A percentile compares a stretch with the other conserved stretches of the same genome.
Evolutionary conservation across 1,284 basidiomycete genomes (phyloP).

Genomic region (Neolentinus lepideus): DNA sequence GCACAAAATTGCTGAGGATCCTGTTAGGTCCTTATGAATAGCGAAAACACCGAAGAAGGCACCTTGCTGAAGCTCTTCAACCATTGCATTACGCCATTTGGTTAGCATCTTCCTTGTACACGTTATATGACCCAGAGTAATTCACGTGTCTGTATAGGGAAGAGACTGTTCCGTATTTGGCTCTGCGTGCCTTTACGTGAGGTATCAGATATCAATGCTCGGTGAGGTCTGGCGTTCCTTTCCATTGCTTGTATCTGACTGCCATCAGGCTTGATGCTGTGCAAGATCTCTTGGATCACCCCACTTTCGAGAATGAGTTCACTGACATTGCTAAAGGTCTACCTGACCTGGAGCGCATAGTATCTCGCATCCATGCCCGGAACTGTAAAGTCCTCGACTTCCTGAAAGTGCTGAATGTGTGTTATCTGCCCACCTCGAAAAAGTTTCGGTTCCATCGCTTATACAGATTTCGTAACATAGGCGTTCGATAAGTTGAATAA

Average conservation of each 20-base stretch:
- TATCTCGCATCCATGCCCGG: conserved; percentile 90
- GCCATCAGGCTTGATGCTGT: conserved; percentile 79
- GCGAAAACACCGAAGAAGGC: conserved; percentile 87
- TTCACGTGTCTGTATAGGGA: conserved; percentile 47
- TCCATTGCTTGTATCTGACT: not conserved
- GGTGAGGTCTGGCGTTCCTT: conserved; percentile 35
- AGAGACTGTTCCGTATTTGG: conserved; percentile 92
- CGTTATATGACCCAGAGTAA: not conserved
- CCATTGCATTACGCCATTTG: conserved; percentile 85
- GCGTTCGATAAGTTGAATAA: conserved; percentile 70
- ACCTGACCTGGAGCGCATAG: conserved; percentile 89
- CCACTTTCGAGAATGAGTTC: conserved; percentile 72
- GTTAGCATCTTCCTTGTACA: conserved; percentile 30
- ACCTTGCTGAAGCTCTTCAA: conserved; percentile 80
- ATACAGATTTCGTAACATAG: conserved; percentile 29
- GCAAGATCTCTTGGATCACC: conserved; percentile 77
- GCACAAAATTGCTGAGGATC: not conserved
- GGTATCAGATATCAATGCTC: conserved; percentile 77
- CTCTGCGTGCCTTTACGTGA: conserved; percentile 84
- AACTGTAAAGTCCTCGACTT: conserved; percentile 86
- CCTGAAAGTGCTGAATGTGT: conserved; percentile 69
- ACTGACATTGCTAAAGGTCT: conserved; percentile 69
- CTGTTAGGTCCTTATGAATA: conserved; percentile 72
- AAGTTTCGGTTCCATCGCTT: not conserved
- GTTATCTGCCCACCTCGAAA: conserved; percentile 14